These are phyloP conservation scores for Neonectria hederae DNA, from an alignment of 2,329 filamentous ascomycete species.

Conservation along the genomic window DNA sequence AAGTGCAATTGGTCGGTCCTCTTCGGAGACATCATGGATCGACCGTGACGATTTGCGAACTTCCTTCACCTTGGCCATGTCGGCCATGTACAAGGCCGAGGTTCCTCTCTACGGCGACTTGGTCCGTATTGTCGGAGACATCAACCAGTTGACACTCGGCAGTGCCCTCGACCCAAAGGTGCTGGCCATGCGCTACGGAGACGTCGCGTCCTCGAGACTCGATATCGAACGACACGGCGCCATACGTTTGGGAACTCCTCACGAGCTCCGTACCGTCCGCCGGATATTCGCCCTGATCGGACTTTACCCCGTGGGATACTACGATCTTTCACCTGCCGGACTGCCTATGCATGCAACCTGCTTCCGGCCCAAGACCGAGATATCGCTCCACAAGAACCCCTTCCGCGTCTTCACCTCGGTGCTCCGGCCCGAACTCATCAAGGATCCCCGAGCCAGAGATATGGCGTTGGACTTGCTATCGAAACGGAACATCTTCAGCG, in stretches of 20 bases:
- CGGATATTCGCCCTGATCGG: slow-evolving; percentile 57
- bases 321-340: slow-evolving; percentile 56
- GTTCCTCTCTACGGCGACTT: slow-evolving; percentile 37
- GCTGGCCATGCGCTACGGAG: slow-evolving; percentile 29
- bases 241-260: slow-evolving; percentile 55
- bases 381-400: slow-evolving; percentile 52
- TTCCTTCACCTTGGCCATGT: slow-evolving; percentile 32
- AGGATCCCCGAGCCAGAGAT: slow-evolving; percentile 38
- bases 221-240: slow-evolving; percentile 54
- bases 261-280: slow-evolving; percentile 54
- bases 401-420: slow-evolving; percentile 53
- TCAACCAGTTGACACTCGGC: slow-evolving; percentile 26
- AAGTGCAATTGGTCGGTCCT: slow-evolving; percentile 6
- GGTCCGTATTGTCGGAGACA: slow-evolving; percentile 29
- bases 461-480: slow-evolving; percentile 48
- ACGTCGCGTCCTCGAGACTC: slow-evolving; percentile 26
- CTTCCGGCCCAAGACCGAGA: slow-evolving; percentile 53
- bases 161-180: slow-evolving; percentile 28
- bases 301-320: slow-evolving; percentile 61
- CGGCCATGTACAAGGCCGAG: slow-evolving; percentile 38
- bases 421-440: slow-evolving; percentile 54
- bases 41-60: slow-evolving; percentile 37
- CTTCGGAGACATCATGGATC: slow-evolving; percentile 8
- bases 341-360: slow-evolving; percentile 61
- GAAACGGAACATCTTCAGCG: slow-evolving; percentile 53